phyloP scores from a whole-genome alignment of 192 early-diverging fungal genomes.

The Glomus cerebriforme region DNA sequence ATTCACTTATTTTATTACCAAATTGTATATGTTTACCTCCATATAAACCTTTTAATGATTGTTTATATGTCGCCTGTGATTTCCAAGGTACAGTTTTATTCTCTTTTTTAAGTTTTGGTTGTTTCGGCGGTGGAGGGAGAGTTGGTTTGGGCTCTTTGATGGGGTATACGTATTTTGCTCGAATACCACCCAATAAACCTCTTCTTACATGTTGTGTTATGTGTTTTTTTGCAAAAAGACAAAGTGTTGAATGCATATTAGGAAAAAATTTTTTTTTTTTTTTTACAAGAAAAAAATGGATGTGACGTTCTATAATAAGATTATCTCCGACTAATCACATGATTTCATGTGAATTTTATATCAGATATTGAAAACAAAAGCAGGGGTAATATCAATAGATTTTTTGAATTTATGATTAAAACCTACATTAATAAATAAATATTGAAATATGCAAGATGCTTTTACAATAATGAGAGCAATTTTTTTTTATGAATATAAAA shows the following conservation, averaged over 20 bases:
- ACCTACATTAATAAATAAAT: no score
- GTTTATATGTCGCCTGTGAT: slow-evolving; percentile 44
- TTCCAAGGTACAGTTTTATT: slow-evolving; percentile 4
- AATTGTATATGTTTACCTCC: slow-evolving; percentile 62
- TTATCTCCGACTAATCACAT: no score
- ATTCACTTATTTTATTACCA: slow-evolving; percentile 63
- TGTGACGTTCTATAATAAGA: no score
- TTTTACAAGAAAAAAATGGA: no score
- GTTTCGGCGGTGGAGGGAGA: not conserved
- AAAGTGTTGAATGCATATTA: slow-evolving; percentile 2
- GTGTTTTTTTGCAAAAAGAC: not conserved
- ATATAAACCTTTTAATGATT: slow-evolving; percentile 60
- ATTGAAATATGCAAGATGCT: no score
- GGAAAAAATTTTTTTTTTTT: not conserved
- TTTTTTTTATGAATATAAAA: no score
- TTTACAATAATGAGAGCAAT: no score
- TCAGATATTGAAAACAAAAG: no score
- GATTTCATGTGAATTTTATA: no score
- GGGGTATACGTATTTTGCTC: not conserved
- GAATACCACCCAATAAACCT: not conserved
- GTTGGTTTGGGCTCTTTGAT: not conserved
- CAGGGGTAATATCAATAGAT: no score
- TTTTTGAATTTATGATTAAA: no score
- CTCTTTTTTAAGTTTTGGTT: not conserved
- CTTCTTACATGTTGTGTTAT: not conserved